Base-by-base conservation (phyloP, 2,329 filamentous ascomycete genomes). In the Fusarium sterilihyphosum region DNA sequence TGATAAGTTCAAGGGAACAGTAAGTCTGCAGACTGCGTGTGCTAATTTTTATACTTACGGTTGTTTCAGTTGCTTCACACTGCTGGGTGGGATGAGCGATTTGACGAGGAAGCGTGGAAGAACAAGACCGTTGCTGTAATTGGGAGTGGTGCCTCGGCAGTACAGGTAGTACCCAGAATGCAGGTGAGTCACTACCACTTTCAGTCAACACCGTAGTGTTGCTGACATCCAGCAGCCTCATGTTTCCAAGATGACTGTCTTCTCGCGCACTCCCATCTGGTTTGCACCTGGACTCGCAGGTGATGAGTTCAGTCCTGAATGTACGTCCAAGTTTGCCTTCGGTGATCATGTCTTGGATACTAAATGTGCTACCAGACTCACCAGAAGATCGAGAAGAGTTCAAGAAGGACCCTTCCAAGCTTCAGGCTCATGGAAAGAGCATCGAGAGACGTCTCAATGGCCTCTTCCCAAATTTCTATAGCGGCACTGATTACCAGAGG, bases 161-260 rank as follows among this genome's bases (percentile, higher is more conserved):
- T 52, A 3, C 49, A 52, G 17, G 31, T 52, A 4, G 49, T 52
- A 1, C 49, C 49, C 5, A 35, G 8, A 1, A 52, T 52, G 49
- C 31, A 52, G 12, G 49, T 4, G 16, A 20, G 31, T 4, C 12
- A 2, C n/a, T 4, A 24, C 6, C 2, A 0, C 11, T 18, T 10
- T 0, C 8, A 0, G 2, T 20, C 0, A 20, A 0, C 14, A 1
- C 26, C 0, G 11, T 0, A 4, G 1, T 0, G 3, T 8, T 16
- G 1, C 2, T 56, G 2, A 56, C 4, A 24, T 43, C 6, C 1
- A 0, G 0, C 6, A 56, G 53, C 53, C 37, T 2, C 20, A 43
- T 20, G 37, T 56, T 43, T 29, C 37, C 26, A 56, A 56, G 22
- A 56, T 56, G 53, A 43, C 22, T 26, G 24, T 56, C 2, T 56